Evolutionary conservation across 495 filamentous ascomycete species (phyloP), one percentile per base, ranked within the genome.

Genomic region (Penicillium nucicola): DNA sequence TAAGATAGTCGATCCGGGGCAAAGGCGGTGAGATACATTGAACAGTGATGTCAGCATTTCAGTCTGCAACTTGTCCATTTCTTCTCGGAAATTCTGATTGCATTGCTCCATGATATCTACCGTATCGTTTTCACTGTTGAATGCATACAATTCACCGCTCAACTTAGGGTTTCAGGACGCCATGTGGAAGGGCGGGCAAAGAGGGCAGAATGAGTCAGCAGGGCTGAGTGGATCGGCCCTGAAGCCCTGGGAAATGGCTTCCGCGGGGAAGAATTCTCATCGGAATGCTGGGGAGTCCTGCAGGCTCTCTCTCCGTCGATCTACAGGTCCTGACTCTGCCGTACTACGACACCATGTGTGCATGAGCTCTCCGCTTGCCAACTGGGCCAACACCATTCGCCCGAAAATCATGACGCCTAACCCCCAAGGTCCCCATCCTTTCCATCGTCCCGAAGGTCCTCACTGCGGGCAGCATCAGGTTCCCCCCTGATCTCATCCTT

Each of bases 401-500:
- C 49, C 22, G 39, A 46, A 36, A 36, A 51, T 36, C 42, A 55
- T 65, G 54, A 63, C 61, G 56, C 50, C 40, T 62, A 42, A 65
- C 63, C 61, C 62, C 57, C 67, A 70, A 68, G 67, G 67, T 70
- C 63, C 67, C 44, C 65, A 62, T 42, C 49, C 34, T 43, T 39
- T 42, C 45, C 40, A 32, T 5, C 47, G 55, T 56, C 59, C 64
- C 48, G 55, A 69, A 64, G 67, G 67, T 70, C 63, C 67, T 60
- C 66, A 64, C 32, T 30, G 20, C 46, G 33, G 37, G 32, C 23
- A 18, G 11, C 23, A 38, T 32, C 20, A 35, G 6, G 40, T 35
- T 42, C 23, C 38, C 42, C 28, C 28, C 43, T 33, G 13, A 36
- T 39, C 48, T 39, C 45, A 44, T 39, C 17, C 38, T 40, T 50